Conservation (phyloP, 768 basidiomycete genomes). For the Lentinula sp. region DNA sequence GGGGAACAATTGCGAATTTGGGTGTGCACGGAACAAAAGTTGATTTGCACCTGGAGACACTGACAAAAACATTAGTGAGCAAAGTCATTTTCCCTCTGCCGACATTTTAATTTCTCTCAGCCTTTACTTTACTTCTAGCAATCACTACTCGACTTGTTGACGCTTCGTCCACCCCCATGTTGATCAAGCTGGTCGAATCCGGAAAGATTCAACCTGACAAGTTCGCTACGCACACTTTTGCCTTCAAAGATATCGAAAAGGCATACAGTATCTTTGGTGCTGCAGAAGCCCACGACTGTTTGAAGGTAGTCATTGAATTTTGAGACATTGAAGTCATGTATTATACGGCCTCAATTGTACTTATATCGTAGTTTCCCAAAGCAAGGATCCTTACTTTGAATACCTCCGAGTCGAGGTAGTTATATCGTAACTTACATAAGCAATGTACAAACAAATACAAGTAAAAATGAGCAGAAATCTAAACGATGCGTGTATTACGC, state of each 20-base stretch:
- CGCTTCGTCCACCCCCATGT: conserved; percentile 10
- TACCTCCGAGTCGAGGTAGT: too few species aligned
- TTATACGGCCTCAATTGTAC: too few species aligned
- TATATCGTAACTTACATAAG: too few species aligned
- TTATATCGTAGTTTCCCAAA: too few species aligned
- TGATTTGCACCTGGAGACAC: conserved; percentile 16
- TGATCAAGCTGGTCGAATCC: conserved; percentile 15
- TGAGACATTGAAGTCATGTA: neutral
- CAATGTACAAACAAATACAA: too few species aligned
- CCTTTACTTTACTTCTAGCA: conserved; percentile 6
- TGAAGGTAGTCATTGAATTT: conserved; percentile 19
- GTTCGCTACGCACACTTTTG: conserved; percentile 15
- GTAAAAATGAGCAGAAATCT: too few species aligned
- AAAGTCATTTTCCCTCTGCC: neutral
- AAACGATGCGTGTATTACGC: too few species aligned
- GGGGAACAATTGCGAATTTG: conserved; percentile 19
- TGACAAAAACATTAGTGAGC: conserved; percentile 18
- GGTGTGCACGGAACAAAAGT: conserved; percentile 18
- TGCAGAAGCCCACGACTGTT: conserved; percentile 14
- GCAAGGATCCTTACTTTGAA: too few species aligned
- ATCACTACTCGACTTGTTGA: conserved; percentile 19
- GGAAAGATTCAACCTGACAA: conserved; percentile 12
- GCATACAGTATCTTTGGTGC: conserved; percentile 15
- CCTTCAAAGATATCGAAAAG: conserved; percentile 12
- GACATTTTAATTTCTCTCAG: neutral